Evolutionary conservation across 2,329 filamentous ascomycete species (phyloP).

Genomic region (Xylariales sp.): DNA sequence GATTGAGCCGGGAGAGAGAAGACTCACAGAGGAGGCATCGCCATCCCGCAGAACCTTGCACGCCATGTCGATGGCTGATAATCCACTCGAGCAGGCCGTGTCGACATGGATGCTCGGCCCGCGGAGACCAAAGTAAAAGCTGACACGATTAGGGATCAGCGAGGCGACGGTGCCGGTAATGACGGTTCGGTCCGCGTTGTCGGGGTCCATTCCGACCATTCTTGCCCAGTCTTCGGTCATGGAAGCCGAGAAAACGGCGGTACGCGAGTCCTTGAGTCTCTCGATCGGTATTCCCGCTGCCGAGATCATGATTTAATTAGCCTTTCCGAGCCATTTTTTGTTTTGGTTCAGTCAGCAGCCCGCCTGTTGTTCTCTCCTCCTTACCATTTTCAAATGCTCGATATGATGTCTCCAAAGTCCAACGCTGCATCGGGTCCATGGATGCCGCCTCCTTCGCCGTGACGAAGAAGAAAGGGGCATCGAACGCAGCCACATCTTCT

Average conservation of each 20-base stretch:
- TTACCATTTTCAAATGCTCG: conserved; percentile 8
- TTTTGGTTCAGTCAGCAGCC: no score
- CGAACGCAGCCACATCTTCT: not conserved
- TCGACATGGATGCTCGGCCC: conserved; percentile 27
- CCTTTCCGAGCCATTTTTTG: not conserved
- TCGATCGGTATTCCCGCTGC: conserved; percentile 12
- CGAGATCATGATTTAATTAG: not conserved
- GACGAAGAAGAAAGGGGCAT: conserved; percentile 6
- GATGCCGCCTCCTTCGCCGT: conserved; percentile 4
- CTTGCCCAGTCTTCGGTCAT: conserved; percentile 12
- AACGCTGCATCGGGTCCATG: conserved; percentile 9
- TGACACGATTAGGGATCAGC: conserved; percentile 30
- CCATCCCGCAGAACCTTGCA: conserved; percentile 8
- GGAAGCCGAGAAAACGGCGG: conserved; percentile 10
- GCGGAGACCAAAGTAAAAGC: conserved; percentile 28
- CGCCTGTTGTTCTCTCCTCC: no score
- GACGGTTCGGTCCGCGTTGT: conserved; percentile 18
- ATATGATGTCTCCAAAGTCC: conserved; percentile 5
- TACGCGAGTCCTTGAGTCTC: no score
- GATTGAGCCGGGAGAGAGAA: not conserved
- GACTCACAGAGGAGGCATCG: conserved; percentile 4
- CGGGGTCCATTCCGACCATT: conserved; percentile 8
- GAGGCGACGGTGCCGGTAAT: conserved; percentile 20
- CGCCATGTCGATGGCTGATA: conserved; percentile 22
- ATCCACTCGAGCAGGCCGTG: conserved; percentile 28